Base-by-base conservation (phyloP, 495 filamentous ascomycete genomes). In the Penicillium nucicola region DNA sequence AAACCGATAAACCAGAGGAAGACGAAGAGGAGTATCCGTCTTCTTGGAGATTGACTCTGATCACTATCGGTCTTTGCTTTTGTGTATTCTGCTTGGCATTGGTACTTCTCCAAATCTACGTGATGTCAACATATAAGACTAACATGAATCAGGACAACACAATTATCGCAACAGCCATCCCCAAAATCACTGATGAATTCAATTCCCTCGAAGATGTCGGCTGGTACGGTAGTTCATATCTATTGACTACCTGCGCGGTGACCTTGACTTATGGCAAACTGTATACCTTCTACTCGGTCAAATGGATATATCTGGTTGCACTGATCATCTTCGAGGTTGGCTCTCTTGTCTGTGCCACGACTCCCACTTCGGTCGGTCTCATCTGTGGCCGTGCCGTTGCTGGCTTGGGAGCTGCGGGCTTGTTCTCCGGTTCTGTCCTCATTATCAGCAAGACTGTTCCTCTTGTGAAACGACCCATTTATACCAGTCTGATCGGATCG, bases 381-480 rank as follows among this genome's bases (percentile, higher is more conserved):
- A 96, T 96, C 54, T 65, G 92, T 48, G 92, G 92, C 10, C 84
- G 92, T 22, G 90, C 92, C 11, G 75, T 96, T 38, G 87, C 90
- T 17, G 92, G 92, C 18, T 52, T 95, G n/a, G 92, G 91, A 15
- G 78, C 80, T 4, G 88, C 92, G 1, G 92, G 89, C 32, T 80
- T 96, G 45, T 93, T 90, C 63, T 85, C 86, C 2, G 92, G 92
- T 4, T 84, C 85, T 2, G 77, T 95, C 37, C 78, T 92, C 52
- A 93, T 96, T 61, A 77, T 96, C 15, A 79, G 83, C 28, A 79
- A 88, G 57, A 84, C 82, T 17, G 84, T 95, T 0, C 89, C 90
- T 0, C 72, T 95, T 0, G 68, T 66, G 5, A 80, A 84, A 45
- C 77, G 91, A 2, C 89, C 91, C 0, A 69, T 84, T 47, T 93